Evolutionary conservation across 345 rosid species (phyloP).

Genomic region (Sapria himalayana): DNA sequence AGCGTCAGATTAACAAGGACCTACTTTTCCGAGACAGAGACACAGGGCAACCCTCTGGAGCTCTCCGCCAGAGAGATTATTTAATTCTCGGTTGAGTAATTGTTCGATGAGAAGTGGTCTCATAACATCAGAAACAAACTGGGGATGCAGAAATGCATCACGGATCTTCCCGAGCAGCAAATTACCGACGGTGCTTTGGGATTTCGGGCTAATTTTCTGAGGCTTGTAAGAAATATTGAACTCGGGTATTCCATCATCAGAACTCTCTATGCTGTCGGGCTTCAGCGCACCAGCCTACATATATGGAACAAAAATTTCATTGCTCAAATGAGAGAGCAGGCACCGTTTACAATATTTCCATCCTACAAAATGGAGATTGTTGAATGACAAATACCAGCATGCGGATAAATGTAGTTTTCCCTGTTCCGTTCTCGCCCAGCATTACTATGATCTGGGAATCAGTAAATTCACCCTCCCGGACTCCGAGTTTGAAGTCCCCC

Average conservation of each 20-base stretch:
- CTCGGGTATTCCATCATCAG: slow-evolving; percentile 78
- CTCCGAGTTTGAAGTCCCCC: slow-evolving; percentile 65
- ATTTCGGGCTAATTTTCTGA: slow-evolving; percentile 87
- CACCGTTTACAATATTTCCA: no score
- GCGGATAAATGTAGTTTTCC: slow-evolving; percentile 92
- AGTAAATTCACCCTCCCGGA: slow-evolving; percentile 88
- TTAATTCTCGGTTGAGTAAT: slow-evolving; percentile 87
- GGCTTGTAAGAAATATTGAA: slow-evolving; percentile 97
- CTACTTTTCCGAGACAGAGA: slow-evolving; percentile 92
- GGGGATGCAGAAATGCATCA: slow-evolving; percentile 85
- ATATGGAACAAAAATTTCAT: no score
- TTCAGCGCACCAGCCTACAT: slow-evolving; percentile 77
- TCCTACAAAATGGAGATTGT: no score
- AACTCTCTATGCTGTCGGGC: slow-evolving; percentile 56
- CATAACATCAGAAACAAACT: slow-evolving; percentile 93
- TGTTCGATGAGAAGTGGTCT: slow-evolving; percentile 96
- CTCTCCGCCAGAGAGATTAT: slow-evolving; percentile 96
- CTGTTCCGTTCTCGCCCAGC: slow-evolving; percentile 98
- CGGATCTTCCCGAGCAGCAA: slow-evolving; percentile 78
- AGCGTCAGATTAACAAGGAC: slow-evolving; percentile 3
- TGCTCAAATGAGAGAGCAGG: no score
- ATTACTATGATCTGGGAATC: slow-evolving; percentile 95
- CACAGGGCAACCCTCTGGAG: slow-evolving; percentile 93
- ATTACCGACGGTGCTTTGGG: slow-evolving; percentile 55
- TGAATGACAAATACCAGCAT: slow-evolving; percentile 79